A percentile compares a stretch with the other conserved stretches of the same genome.
These are phyloP conservation scores for Pythium dissotocum DNA, from an alignment of 352 stramenopile genomes.

Conservation along the genomic window DNA sequence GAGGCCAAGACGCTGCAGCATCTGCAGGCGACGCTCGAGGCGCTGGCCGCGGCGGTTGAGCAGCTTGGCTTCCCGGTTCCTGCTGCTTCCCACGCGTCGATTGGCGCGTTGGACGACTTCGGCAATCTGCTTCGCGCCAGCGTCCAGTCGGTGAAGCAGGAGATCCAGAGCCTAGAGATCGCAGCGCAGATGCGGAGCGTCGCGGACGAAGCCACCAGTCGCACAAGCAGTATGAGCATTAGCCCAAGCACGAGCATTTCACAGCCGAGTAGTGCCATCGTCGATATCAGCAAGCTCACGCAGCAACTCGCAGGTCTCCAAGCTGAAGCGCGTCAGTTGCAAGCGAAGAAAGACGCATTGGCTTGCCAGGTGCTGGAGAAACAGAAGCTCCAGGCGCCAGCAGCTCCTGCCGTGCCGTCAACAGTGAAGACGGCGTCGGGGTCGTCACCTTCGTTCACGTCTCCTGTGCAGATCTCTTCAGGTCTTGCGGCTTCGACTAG, in stretches of 20 bases:
- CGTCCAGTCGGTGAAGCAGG: slow-evolving; percentile 51
- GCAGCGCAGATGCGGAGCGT: slow-evolving; percentile 58
- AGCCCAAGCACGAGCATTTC: background rate
- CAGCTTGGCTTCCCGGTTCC: slow-evolving; percentile 53
- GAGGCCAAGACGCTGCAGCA: slow-evolving; percentile 39
- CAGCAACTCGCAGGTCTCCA: slow-evolving; percentile 53
- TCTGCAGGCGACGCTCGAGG: slow-evolving; percentile 44
- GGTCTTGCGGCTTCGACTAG: background rate
- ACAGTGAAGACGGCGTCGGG: slow-evolving; percentile 6
- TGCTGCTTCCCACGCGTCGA: slow-evolving; percentile 27
- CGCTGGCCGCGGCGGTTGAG: slow-evolving; percentile 46
- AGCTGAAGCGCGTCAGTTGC: slow-evolving; percentile 38
- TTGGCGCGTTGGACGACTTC: slow-evolving; percentile 64
- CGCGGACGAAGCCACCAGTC: slow-evolving; percentile 34
- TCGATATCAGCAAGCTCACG: slow-evolving; percentile 37
- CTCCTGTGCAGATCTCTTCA: background rate
- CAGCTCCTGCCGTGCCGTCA: background rate
- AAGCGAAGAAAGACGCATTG: slow-evolving; percentile 26
- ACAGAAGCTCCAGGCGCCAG: slow-evolving; percentile 9
- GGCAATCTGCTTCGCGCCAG: slow-evolving; percentile 51
- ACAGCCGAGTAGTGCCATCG: slow-evolving; percentile 32
- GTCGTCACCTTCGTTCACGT: background rate
- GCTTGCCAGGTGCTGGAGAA: slow-evolving; percentile 26
- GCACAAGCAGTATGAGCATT: slow-evolving; percentile 7
- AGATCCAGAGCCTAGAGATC: slow-evolving; percentile 75